Evolutionary conservation across 202 grass and related monocot genomes (phyloP), one percentile per base, ranked within the genome.

Genomic region (Schoenoplectus triqueter): DNA sequence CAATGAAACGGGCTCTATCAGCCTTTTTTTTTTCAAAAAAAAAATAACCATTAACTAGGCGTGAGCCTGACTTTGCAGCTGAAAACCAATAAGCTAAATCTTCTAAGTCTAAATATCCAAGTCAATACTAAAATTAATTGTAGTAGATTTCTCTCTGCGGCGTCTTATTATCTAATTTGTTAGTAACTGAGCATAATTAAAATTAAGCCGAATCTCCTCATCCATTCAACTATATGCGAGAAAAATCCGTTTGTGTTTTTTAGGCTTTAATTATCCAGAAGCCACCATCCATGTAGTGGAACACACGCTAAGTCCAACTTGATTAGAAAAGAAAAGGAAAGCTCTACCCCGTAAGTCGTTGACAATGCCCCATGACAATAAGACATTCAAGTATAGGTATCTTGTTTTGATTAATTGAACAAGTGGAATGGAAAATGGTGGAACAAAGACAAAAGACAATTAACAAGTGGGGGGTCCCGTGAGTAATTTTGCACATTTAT

Each of bases 371-470:
- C 10, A 31, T 31, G 31, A 48, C 31, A 31, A 31, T 31, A 31
- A 31, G 31, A 31, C 31, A 31, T 31, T 31, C 31, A 31, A 73
- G 8, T 21, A 4, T 51, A 21, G 17, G 48, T 8, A 76, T 77
- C 73, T 42, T 78, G 50, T 41, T 59, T 31, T 78, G 73, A 78
- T 78, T 41, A 59, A n/a, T 39, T 57, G 51, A 52, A 52, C 70
- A 49, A 56, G 19, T 6, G 13, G 20, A 45, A 45, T 11, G 9
- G 39, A 20, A 22, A 7, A 64, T 6, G 10, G 6, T 15, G 0
- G 50, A 50, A 50, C 31, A 31, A 31, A 31, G 31, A 31, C 31
- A 31, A 31, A 31, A 20, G 9, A 21, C 45, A 52, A 3, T 22
- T 17, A 3, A 21, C 2, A 50, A 73, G 1, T 17, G 15, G 15